Base-by-base conservation (phyloP, 2,329 filamentous ascomycete genomes). In the Massarina eburnea region DNA sequence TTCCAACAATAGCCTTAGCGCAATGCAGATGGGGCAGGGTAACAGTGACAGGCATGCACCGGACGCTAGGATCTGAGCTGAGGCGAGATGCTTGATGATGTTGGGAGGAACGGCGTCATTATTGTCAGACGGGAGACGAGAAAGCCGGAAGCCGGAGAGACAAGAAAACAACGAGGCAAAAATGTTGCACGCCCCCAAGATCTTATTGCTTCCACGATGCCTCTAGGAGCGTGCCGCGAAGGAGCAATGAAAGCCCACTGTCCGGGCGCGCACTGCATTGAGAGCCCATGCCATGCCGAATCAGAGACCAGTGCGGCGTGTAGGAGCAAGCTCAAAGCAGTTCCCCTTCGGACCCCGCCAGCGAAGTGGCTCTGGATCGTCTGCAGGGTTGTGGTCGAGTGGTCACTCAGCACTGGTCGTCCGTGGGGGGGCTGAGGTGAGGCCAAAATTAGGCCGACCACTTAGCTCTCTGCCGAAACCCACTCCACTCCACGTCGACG, bases 1-100 rank as follows among this genome's bases (percentile, higher is more conserved):
- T n/a, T 45, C 43, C 37, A 45, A 45, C n/a, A 45, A 45, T 45
- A 45, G 44, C 33, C 39, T 22, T 39, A 39, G 42, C 35, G 34
- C 29, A 27, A 40, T 41, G 43, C 37, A 45, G 35, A 37, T 45
- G 32, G 18, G 22, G 29, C 43, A 36, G 43, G 37, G 30, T 36
- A 38, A 20, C 18, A 36, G 33, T 24, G 35, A 15, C 39, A 38
- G 43, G 43, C 37, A 17, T 32, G 21, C 29, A 34, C 18, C 8
- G 34, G n/a, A 39, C 8, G 37, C 43, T 41, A 43, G 10, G 41
- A 34, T 32, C 19, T 22, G 43, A 33, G 37, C 43, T 45, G 43
- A 41, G 43, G 41, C 24, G 29, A 41, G 37, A 35, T 36, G 37
- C 27, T 30, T 30, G 27, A 30, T 30, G 27, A 30, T 14, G 27